These are phyloP conservation scores for Panellus pusillus DNA, from an alignment of 768 basidiomycete genomes.

Conservation along the genomic window DNA sequence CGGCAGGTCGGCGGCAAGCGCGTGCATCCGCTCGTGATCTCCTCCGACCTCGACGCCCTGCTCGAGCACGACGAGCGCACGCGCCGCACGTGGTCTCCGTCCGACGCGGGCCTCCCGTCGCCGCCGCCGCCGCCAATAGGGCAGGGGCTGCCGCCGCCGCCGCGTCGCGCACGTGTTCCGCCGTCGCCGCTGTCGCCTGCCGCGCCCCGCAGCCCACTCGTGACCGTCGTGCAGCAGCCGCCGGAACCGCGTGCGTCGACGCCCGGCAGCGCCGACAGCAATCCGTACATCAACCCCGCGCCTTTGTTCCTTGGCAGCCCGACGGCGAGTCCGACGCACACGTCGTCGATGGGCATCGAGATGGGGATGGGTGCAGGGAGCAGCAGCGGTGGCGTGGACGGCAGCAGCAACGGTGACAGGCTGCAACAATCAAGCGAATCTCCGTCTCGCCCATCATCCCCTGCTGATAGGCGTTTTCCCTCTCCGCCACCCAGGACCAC, in stretches of 20 bases:
- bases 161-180: constrained; percentile 20
- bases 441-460: constrained; percentile 1
- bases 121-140: constrained; percentile 3
- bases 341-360: constrained; percentile 10
- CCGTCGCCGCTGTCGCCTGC: constrained; percentile 9
- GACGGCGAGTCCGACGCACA: constrained; percentile 15
- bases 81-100: constrained; percentile 26
- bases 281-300: constrained; percentile 50
- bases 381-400: background rate
- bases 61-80: constrained; percentile 56
- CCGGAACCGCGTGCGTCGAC: constrained; percentile 8
- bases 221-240: background rate
- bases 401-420: background rate
- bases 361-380: background rate
- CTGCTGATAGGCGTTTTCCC: constrained; percentile 12
- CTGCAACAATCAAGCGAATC: background rate
- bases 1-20: no score
- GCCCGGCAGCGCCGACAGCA: constrained; percentile 23
- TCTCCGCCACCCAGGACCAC: background rate
- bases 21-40: constrained; percentile 43
- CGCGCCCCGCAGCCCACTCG: constrained; percentile 2
- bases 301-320: constrained; percentile 32
- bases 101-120: background rate
- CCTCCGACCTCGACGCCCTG: constrained; percentile 59
- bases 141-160: constrained; percentile 35